Evolutionary conservation across 805 yeast genomes (phyloP), one percentile per base, ranked within the genome.

Genomic region (Ogataea polymorpha): DNA sequence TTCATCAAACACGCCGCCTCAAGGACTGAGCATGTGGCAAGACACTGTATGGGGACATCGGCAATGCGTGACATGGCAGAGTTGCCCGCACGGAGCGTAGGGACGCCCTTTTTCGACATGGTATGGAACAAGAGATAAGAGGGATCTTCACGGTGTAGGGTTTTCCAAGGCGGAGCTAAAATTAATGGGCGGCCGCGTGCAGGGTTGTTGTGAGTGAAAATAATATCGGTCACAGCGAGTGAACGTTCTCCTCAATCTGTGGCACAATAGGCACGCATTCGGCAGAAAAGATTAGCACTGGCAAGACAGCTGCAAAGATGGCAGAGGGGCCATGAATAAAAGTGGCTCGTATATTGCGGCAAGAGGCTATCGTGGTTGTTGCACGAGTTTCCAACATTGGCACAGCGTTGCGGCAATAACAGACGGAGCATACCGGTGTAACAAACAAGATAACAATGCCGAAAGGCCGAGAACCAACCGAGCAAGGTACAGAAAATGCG

Each of bases 1-100:
- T 62, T 62, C 74, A 71, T 69, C 25, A 55, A 39, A 9, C 53
- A 52, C 2, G 73, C 61, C 7, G 67, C 70, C 6, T 51, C 49
- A 15, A 53, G 44, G 1, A 67, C 65, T 0, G 65, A 43, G 15
- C 62, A 65, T 12, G 54, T 48, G 2, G 70, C 62, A 2, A 50
- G 35, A 35, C 73, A 68, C 35, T 60, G 61, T 2, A 65, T 54
- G 3, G 74, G 68, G 1, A 50, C 44, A 35, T 69, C 74, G 1
- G 73, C 65, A 25, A 59, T 54, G 35, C 55, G 47, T 2, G 57
- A 42, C 33, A 58, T 49, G 29, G 42, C 42, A 2, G 41, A 31
- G 11, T 18, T 25, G 32, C 27, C 32, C 15, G 32, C 35, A 15
- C 41, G 41, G 18, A 32, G 31, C 15, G 42, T 32, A 15, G 42